phyloP scores from a whole-genome alignment of 345 rosid species.

The Cardamine resedifolia region DNA sequence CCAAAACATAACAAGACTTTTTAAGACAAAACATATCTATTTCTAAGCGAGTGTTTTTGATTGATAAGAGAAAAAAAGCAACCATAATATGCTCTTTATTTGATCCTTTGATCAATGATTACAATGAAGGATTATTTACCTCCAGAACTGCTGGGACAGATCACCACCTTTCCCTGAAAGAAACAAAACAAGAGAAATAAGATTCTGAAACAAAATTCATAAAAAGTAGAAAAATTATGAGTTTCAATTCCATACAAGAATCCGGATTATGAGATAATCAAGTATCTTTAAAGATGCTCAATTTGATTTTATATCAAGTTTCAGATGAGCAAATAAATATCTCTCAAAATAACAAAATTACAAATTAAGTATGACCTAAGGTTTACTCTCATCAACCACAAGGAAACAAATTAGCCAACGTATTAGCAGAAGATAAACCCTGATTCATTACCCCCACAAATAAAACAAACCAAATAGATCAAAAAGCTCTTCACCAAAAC shows the following conservation, averaged over 20 bases:
- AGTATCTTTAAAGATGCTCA: background rate
- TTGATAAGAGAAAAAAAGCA: background rate
- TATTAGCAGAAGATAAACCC: slow-evolving; percentile 10
- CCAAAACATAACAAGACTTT: background rate
- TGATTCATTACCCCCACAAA: background rate
- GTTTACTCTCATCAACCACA: background rate
- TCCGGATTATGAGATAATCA: background rate
- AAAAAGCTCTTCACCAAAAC: background rate
- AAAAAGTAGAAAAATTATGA: background rate
- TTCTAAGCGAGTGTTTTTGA: background rate
- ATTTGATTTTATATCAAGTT: background rate
- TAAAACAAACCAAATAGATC: background rate
- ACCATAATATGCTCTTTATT: background rate
- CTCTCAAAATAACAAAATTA: background rate
- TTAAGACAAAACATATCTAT: background rate
- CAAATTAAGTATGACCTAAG: background rate
- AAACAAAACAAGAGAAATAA: background rate
- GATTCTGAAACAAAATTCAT: background rate
- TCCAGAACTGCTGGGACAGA: slow-evolving; percentile 88
- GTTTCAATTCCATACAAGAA: background rate
- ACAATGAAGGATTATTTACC: slow-evolving; percentile 44
- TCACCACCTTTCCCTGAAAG: slow-evolving; percentile 82
- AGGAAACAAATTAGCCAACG: background rate
- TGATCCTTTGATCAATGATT: background rate
- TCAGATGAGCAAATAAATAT: background rate